Base-by-base conservation (phyloP, 257 asterid species). In the Forsythia viridissima region DNA sequence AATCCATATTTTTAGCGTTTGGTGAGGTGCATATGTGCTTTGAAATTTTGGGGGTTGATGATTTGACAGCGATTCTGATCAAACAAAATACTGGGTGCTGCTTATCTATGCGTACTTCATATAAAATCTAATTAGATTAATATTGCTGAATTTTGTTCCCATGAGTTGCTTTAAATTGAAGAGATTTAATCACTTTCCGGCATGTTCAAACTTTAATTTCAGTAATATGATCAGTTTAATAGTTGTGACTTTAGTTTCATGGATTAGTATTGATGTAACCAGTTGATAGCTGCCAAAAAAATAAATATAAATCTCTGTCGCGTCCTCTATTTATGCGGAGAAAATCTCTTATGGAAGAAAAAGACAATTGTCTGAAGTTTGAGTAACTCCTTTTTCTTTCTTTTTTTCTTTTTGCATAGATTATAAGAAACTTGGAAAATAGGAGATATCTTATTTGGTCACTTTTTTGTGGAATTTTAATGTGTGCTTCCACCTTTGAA, bases 71-170 rank as follows among this genome's bases (percentile, higher is more conserved):
- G 16, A 7, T 30, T 63, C 40, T 63, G 2, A 63, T 63, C 70
- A 63, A 63, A 63, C 40, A 63, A 63, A 63, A 8, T 10, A 9
- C 5, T 61, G 68, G 68, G 4, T 21, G 37, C 65, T 18, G 68
- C 69, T 61, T 8, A 21, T 61, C 13, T 21, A 61, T 61, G 4
- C 66, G 4, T 6, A 16, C 3, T 57, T n/a, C 5, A 57, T 57
- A 20, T n/a, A 57, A 18, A 57, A 57, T 57, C 66, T 16, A 57
- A 57, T 46, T 3, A 37, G 18, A 44, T 79, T 41, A 2, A 75
- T 66, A 74, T 72, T 75, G 57, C 10, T 11, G 67, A 41, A 82
- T 81, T 61, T 70, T 63, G 61, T 73, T 38, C 71, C 71, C 41
- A 38, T 71, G 52, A 74, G 41, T 30, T 85, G 44, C 13, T 71